phyloP scores from a whole-genome alignment of 177 flowering plant species.

The Tripterygium wilfordii region DNA sequence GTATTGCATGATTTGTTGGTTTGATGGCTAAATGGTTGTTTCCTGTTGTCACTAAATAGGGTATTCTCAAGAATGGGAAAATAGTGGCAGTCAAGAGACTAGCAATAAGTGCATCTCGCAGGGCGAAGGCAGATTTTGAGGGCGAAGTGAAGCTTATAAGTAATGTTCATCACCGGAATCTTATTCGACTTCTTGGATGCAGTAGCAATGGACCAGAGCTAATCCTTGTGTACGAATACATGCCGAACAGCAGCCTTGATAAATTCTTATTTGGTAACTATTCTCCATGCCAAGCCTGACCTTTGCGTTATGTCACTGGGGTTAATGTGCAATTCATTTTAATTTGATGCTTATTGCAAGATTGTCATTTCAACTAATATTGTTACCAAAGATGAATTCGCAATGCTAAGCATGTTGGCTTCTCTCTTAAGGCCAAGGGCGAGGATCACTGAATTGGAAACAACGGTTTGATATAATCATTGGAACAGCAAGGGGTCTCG shows the following conservation, averaged over 20 bases:
- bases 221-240: conserved; percentile 51
- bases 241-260: conserved; percentile 56
- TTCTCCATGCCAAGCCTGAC: no score
- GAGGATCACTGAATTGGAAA: conserved; percentile 45
- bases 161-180: conserved; percentile 57
- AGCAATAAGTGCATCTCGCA: conserved; percentile 17
- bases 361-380: no score
- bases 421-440: conserved; percentile 41
- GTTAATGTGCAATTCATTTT: background rate
- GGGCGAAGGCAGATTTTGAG: conserved; percentile 32
- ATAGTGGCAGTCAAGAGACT: conserved; percentile 58
- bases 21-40: no score
- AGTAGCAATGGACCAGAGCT: conserved; percentile 42
- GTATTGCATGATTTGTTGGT: background rate
- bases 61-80: conserved; percentile 41
- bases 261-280: conserved; percentile 44
- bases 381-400: background rate
- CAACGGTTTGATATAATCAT: conserved; percentile 39
- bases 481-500: conserved; percentile 50
- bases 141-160: conserved; percentile 51
- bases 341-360: no score
- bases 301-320: background rate
- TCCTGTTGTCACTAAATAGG: conserved; percentile 22
- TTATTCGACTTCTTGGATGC: conserved; percentile 52
- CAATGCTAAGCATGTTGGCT: background rate